Evolutionary conservation across 2,329 filamentous ascomycete species (phyloP).

Genomic region (Whalleya microplaca): DNA sequence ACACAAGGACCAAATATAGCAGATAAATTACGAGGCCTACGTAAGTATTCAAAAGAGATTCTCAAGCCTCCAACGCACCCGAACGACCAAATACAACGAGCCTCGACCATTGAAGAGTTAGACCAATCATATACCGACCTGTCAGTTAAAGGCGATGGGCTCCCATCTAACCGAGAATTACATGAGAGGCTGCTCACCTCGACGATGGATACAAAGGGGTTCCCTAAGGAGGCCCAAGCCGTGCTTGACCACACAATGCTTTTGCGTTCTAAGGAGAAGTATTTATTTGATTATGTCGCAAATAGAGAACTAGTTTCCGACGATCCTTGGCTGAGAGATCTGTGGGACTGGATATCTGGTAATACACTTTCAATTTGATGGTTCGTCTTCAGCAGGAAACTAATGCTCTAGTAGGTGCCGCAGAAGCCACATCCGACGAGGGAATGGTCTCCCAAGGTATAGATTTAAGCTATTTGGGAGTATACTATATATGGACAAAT

Average conservation of each 20-base stretch:
- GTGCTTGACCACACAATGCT: conserved; percentile 62
- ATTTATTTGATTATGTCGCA: conserved; percentile 64
- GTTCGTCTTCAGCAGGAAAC: background rate
- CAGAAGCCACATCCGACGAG: conserved; percentile 65
- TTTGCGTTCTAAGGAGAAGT: conserved; percentile 62
- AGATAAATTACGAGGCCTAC: conserved; percentile 53
- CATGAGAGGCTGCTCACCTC: conserved; percentile 59
- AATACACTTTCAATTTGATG: conserved; percentile 34
- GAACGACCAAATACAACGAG: conserved; percentile 18
- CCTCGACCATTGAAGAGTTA: conserved; percentile 26
- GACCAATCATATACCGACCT: conserved; percentile 42
- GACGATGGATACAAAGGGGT: conserved; percentile 48
- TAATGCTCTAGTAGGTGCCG: conserved; percentile 52
- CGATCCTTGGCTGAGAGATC: conserved; percentile 73
- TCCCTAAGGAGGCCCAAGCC: conserved; percentile 55
- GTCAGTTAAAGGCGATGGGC: conserved; percentile 41
- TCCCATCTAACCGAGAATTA: conserved; percentile 56
- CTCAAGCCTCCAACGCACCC: conserved; percentile 15
- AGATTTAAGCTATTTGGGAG: conserved; percentile 77
- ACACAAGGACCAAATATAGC: conserved; percentile 47
- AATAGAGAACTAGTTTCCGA: conserved; percentile 72
- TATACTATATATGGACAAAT: conserved; percentile 73
- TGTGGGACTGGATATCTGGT: conserved; percentile 80
- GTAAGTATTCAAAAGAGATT: conserved; percentile 40
- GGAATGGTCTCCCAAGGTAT: conserved; percentile 72